Conservation (phyloP, 331 rosid species). For the Prunus yedoensis region DNA sequence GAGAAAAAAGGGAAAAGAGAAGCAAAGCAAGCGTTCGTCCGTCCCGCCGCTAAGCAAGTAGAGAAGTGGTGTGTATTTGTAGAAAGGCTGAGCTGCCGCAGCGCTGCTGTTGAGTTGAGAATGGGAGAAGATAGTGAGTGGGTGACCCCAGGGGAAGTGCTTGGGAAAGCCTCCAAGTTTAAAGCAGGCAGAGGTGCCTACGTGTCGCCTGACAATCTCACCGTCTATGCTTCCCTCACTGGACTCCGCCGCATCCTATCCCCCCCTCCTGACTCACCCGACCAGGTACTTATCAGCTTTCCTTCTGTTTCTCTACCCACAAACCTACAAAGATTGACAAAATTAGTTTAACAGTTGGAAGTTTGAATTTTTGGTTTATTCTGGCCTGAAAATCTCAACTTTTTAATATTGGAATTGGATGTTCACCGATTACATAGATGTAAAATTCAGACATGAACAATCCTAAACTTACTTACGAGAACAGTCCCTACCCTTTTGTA, state of each 20-base stretch:
- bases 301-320: background rate
- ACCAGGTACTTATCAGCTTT: conserved; percentile 44
- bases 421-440: background rate
- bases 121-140: conserved; percentile 41
- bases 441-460: background rate
- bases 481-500: background rate
- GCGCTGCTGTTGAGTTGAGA: background rate
- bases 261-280: conserved; percentile 54
- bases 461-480: background rate
- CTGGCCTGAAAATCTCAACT: background rate
- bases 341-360: background rate
- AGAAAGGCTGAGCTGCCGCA: too few species aligned
- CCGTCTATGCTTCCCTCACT: conserved; percentile 79
- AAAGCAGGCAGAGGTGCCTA: conserved; percentile 81
- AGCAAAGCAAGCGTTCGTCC: too few species aligned
- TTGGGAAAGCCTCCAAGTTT: conserved; percentile 56
- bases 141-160: conserved; percentile 82
- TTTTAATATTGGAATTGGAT: background rate
- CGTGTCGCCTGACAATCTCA: conserved; percentile 49
- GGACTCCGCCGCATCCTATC: conserved; percentile 60
- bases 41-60: too few species aligned
- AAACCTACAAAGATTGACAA: background rate
- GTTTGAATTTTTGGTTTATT: background rate
- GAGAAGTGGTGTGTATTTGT: too few species aligned
- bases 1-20: too few species aligned